Conservation (phyloP, 768 basidiomycete species). For the Dacryopinax primogenitus region DNA sequence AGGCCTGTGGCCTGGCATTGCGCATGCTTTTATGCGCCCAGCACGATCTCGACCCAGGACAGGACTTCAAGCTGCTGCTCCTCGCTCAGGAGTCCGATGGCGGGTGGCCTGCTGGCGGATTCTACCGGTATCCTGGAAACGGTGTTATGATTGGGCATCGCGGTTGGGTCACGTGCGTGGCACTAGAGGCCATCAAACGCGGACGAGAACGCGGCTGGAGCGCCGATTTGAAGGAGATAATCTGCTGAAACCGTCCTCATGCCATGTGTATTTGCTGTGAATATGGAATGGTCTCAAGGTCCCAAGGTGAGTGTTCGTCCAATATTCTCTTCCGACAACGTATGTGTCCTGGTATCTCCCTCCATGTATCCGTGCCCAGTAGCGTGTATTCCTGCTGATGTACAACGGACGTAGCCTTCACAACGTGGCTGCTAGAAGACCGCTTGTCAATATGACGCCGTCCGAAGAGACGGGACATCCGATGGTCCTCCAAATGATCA, state of each 20-base stretch:
- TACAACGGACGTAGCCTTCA: too few species aligned
- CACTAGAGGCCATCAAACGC: not conserved
- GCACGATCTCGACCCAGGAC: not conserved
- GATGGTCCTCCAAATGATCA: too few species aligned
- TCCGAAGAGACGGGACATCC: too few species aligned
- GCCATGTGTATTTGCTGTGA: not conserved
- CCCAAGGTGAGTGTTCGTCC: too few species aligned
- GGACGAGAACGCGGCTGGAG: not conserved
- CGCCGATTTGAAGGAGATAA: not conserved
- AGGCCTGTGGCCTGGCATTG: conserved; percentile 46
- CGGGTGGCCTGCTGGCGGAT: conserved; percentile 5
- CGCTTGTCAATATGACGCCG: too few species aligned
- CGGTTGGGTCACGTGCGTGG: not conserved
- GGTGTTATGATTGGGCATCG: conserved; percentile 3
- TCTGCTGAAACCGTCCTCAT: not conserved
- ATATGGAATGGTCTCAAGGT: too few species aligned
- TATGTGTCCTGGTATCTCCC: too few species aligned
- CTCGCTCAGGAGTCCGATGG: not conserved
- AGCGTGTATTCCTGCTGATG: too few species aligned
- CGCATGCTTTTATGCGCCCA: conserved; percentile 36
- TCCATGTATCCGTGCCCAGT: too few species aligned
- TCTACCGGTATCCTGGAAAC: conserved; percentile 7
- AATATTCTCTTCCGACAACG: too few species aligned
- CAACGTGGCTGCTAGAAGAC: too few species aligned
- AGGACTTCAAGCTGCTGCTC: conserved; percentile 2